Percentiles rank a stretch among this genome's conserved stretches.
Evolutionary conservation across 768 basidiomycete species (phyloP).

Genomic region (Mycena vitilis): DNA sequence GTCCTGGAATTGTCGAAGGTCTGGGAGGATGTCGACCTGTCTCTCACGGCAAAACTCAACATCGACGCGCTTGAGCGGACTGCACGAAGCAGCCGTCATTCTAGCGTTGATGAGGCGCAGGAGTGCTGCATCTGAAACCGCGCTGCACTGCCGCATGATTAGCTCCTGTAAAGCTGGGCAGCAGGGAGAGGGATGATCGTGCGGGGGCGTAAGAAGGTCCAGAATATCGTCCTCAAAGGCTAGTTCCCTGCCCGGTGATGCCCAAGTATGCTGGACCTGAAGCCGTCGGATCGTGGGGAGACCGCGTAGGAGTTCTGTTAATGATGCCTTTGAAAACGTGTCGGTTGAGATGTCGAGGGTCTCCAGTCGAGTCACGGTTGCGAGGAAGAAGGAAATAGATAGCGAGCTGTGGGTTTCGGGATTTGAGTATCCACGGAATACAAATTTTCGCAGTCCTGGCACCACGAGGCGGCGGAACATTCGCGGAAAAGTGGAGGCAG

Average conservation of each 20-base stretch:
- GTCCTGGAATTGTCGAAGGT: not conserved
- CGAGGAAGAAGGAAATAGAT: not conserved
- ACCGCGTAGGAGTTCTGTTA: not conserved
- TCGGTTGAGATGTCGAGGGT: too few relatives aligned
- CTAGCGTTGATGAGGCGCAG: conserved; percentile 1
- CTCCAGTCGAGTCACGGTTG: too few relatives aligned
- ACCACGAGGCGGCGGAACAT: not conserved
- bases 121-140: not conserved
- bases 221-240: not conserved
- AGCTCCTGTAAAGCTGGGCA: conserved; percentile 3
- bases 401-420: not conserved
- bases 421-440: not conserved
- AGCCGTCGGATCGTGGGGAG: conserved; percentile 8
- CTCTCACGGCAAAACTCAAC: not conserved
- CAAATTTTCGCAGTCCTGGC: not conserved
- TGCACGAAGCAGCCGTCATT: not conserved
- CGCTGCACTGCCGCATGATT: not conserved
- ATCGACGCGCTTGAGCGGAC: not conserved
- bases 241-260: not conserved
- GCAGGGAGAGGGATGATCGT: not conserved
- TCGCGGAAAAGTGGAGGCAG: not conserved
- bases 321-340: too few relatives aligned
- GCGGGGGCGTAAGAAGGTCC: not conserved
- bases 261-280: not conserved
- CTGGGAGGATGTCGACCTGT: not conserved